Conservation (phyloP, 2,329 filamentous ascomycete genomes). For the Elsinoe arachidis region DNA sequence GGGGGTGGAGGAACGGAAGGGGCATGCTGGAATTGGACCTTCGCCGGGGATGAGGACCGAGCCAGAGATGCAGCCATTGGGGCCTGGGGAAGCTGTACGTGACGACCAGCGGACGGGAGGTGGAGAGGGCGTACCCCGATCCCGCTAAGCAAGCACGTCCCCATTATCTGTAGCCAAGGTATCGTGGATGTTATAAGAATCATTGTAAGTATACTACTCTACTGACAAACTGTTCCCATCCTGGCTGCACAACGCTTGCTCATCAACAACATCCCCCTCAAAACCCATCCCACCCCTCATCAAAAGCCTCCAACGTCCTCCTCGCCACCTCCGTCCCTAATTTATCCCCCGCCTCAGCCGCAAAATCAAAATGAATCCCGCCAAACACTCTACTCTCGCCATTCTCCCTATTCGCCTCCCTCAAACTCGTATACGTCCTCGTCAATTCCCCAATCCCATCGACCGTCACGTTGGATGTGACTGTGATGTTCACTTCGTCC, state of each 20-base stretch:
- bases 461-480: conserved; percentile 23
- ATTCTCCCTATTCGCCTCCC: conserved; percentile 23
- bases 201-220: no score
- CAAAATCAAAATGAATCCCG: conserved; percentile 26
- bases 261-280: background rate
- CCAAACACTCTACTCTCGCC: conserved; percentile 24
- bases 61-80: no score
- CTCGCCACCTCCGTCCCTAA: conserved; percentile 15
- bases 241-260: no score
- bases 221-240: no score
- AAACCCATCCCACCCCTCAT: background rate
- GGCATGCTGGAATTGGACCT: background rate
- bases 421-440: conserved; percentile 21
- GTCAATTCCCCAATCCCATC: conserved; percentile 20
- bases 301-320: background rate
- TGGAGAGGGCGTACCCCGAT: no score
- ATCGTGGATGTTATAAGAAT: no score
- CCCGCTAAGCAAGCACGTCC: no score
- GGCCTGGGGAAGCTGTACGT: no score
- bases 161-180: no score
- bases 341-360: conserved; percentile 20
- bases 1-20: background rate
- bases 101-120: no score
- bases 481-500: conserved; percentile 19
- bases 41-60: no score